Evolutionary conservation across 129 eudicot genomes (phyloP).

Genomic region (Silybum marianum): DNA sequence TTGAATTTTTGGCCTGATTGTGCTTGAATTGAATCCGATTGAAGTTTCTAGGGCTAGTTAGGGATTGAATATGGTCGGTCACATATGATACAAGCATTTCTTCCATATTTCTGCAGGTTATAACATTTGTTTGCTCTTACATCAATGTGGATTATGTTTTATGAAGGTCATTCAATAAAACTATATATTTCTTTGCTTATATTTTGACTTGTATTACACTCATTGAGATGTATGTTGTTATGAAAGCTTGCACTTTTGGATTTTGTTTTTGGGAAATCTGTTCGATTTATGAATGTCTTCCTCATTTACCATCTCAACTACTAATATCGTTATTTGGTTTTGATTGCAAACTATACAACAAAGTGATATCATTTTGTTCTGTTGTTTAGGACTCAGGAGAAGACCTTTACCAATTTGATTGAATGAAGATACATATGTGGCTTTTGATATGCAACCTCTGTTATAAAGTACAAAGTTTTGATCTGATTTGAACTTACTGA

Average conservation of each 20-base stretch:
- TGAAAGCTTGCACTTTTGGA: background rate
- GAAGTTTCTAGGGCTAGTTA: slow-evolving; percentile 26
- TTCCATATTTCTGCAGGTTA: background rate
- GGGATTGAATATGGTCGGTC: slow-evolving; percentile 20
- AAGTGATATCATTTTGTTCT: slow-evolving; percentile 6
- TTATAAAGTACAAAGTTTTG: slow-evolving; percentile 27
- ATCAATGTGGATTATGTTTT: background rate
- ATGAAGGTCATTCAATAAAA: background rate
- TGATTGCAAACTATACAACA: background rate
- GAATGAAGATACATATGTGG: slow-evolving; percentile 22
- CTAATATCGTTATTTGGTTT: slow-evolving; percentile 3
- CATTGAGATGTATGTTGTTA: background rate
- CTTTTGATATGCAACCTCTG: slow-evolving; percentile 25
- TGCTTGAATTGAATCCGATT: slow-evolving; percentile 14
- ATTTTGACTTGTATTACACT: background rate
- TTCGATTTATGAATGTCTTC: background rate
- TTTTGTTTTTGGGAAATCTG: background rate
- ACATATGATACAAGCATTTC: background rate
- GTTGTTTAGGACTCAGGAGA: slow-evolving; percentile 1
- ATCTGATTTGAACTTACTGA: slow-evolving; percentile 13
- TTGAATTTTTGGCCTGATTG: slow-evolving; percentile 1
- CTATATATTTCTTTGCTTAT: background rate
- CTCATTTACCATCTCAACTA: slow-evolving; percentile 7
- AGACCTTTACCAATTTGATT: slow-evolving; percentile 20
- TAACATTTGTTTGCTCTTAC: background rate